Base-by-base conservation (phyloP, 2,329 filamentous ascomycete genomes). In the Magnaporthiopsis incrustans region DNA sequence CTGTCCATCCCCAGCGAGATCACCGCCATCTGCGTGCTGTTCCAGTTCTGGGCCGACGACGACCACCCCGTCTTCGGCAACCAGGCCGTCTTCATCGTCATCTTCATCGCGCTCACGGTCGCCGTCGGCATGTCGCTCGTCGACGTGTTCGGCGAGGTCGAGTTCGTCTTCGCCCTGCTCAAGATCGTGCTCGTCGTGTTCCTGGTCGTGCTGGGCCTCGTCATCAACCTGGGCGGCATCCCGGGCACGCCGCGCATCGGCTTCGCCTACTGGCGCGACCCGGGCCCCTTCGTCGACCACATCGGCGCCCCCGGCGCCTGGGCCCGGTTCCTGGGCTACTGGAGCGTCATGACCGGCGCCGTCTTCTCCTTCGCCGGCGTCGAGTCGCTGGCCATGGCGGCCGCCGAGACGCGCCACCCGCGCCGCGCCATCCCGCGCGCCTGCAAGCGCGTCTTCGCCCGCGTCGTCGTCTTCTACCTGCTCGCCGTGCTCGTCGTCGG, bases 121-220 rank as follows among this genome's bases (percentile, higher is more conserved):
- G 79, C 82, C 68, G 83, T 89, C 65, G 79, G 87, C 65, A 73
- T 87, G 53, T 79, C 80, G 62, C 79, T 86, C 57, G 77, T 89
- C 44, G 79, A 85, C 57, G 79, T 87, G 57, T 84, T 82, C 68
- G 86, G 86, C 68, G 84, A 87, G 72, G 77, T 87, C 58, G 81
- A 83, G 69, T 84, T 82, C 65, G 73, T 75, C 5, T 82, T 83
- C 66, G 79, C 81, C 1, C 70, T 80, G 10, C 74, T 94, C 79
- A 93, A 94, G 75, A 88, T 93, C 64, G 70, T 92, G 62, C 90
- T 89, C 35, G 85, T 92, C 56, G 64, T 90, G 59, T 89, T 89
- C 57, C 91, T 92, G 77, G 82, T 91, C 78, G 87, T 93, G 71
- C 90, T 92, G 69, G 85, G 82, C 68, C 88, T 92, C 69, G 89